These are phyloP conservation scores for Fraxinus ornus DNA, from an alignment of 305 asterid genomes.

Conservation along the genomic window DNA sequence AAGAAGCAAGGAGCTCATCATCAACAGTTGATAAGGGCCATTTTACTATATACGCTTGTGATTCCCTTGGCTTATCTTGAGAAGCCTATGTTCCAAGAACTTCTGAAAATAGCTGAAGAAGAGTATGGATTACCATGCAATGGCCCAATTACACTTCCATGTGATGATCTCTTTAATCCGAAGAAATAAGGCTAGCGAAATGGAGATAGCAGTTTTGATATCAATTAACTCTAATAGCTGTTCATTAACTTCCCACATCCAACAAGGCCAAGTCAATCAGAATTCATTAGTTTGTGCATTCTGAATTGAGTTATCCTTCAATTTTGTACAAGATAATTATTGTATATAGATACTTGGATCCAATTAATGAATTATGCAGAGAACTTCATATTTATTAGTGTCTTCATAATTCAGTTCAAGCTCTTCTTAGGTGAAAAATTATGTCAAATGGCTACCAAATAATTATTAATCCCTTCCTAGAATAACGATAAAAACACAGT, in stretches of 20 bases:
- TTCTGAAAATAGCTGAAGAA: conserved; percentile 10
- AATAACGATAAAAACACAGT: too few species aligned
- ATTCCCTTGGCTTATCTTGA: conserved; percentile 19
- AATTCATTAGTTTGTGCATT: not conserved
- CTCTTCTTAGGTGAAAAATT: not conserved
- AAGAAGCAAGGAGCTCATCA: not conserved
- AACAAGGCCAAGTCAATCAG: not conserved
- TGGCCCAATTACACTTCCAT: conserved; percentile 21
- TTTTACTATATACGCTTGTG: conserved; percentile 10
- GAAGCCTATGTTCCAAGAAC: conserved; percentile 8
- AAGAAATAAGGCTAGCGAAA: not conserved
- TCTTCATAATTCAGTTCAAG: not conserved
- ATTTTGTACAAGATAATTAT: too few species aligned
- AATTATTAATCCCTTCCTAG: not conserved
- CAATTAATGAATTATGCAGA: not conserved
- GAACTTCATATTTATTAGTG: not conserved
- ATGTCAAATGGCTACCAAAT: too few species aligned
- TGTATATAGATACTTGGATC: not conserved
- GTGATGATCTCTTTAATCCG: not conserved
- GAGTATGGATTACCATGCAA: conserved; percentile 15
- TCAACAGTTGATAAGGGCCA: conserved; percentile 8
- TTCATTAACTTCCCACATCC: not conserved
- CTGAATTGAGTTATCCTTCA: not conserved
- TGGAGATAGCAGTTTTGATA: not conserved
- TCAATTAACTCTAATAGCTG: not conserved